A percentile compares a stretch with the other conserved stretches of the same genome.
Conservation (phyloP, 2,329 filamentous ascomycete species). For the Clonostachys rhizophaga region DNA sequence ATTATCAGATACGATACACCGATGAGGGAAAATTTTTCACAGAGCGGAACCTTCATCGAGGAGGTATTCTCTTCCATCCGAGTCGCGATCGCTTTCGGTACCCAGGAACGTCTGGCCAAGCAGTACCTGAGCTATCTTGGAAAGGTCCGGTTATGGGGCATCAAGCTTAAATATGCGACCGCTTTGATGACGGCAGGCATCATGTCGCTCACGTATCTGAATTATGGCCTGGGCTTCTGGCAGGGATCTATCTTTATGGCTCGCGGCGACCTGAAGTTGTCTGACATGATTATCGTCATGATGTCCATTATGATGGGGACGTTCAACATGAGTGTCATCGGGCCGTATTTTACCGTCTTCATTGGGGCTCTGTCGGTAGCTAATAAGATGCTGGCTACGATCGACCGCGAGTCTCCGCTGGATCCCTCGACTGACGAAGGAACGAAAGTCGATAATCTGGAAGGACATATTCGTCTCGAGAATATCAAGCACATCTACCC, state of each 20-base stretch:
- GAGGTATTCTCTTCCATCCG: slow-evolving; percentile 92
- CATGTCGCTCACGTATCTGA: slow-evolving; percentile 81
- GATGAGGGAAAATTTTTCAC: slow-evolving; percentile 73
- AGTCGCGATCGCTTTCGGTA: slow-evolving; percentile 89
- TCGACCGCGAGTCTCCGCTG: slow-evolving; percentile 81
- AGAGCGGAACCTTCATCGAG: slow-evolving; percentile 83
- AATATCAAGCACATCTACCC: slow-evolving; percentile 92
- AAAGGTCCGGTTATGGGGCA: slow-evolving; percentile 71
- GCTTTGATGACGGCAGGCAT: slow-evolving; percentile 78
- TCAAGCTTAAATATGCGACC: slow-evolving; percentile 67
- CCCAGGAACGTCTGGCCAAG: slow-evolving; percentile 80
- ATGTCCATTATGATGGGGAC: slow-evolving; percentile 91
- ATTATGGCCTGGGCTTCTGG: slow-evolving; percentile 88
- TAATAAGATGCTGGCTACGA: slow-evolving; percentile 89
- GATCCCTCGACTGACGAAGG: slow-evolving; percentile 69
- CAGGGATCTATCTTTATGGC: slow-evolving; percentile 75
- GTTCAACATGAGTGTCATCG: slow-evolving; percentile 84
- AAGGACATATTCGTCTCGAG: slow-evolving; percentile 75
- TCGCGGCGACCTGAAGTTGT: slow-evolving; percentile 58
- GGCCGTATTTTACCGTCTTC: slow-evolving; percentile 83
- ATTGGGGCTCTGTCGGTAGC: slow-evolving; percentile 79
- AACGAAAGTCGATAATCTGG: slow-evolving; percentile 63
- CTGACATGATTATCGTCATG: slow-evolving; percentile 76
- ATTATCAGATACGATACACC: slow-evolving; percentile 79
- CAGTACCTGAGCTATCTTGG: slow-evolving; percentile 77